Conservation (phyloP, 495 filamentous ascomycete species). For the Xylaria scruposa region DNA sequence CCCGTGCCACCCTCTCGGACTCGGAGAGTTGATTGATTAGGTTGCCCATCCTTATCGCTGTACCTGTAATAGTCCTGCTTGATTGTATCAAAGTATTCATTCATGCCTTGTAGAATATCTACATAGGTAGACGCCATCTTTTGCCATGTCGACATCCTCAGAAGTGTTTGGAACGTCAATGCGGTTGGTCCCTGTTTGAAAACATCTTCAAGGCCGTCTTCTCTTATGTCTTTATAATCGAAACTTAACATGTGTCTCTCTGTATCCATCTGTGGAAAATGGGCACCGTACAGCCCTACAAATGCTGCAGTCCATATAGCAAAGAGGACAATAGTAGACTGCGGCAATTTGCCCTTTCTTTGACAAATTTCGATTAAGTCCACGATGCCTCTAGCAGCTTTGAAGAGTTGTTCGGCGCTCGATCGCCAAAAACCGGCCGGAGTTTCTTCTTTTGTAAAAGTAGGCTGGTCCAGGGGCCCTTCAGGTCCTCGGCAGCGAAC, state of each 20-base stretch:
- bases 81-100: conserved; percentile 69
- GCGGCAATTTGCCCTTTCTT: conserved; percentile 68
- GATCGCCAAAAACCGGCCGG: conserved; percentile 72
- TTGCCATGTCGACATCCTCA: conserved; percentile 69
- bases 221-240: conserved; percentile 36
- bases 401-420: conserved; percentile 77
- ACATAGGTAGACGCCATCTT: conserved; percentile 77
- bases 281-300: conserved; percentile 69
- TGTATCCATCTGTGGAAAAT: conserved; percentile 82
- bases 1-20: conserved; percentile 59
- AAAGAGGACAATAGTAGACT: conserved; percentile 82
- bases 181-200: conserved; percentile 48
- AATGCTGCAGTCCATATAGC: conserved; percentile 84
- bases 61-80: conserved; percentile 62
- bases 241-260: conserved; percentile 62
- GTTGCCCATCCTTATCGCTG: conserved; percentile 35
- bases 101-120: conserved; percentile 69
- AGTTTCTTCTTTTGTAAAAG: conserved; percentile 63
- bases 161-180: conserved; percentile 49
- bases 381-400: conserved; percentile 73
- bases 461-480: conserved; percentile 76
- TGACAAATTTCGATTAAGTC: conserved; percentile 78
- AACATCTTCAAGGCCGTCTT: conserved; percentile 40
- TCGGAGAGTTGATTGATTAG: conserved; percentile 25
- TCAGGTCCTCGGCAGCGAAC: conserved; percentile 69